These are phyloP conservation scores for Globisporangium emineosum DNA, from an alignment of 352 stramenopile species.

Conservation along the genomic window DNA sequence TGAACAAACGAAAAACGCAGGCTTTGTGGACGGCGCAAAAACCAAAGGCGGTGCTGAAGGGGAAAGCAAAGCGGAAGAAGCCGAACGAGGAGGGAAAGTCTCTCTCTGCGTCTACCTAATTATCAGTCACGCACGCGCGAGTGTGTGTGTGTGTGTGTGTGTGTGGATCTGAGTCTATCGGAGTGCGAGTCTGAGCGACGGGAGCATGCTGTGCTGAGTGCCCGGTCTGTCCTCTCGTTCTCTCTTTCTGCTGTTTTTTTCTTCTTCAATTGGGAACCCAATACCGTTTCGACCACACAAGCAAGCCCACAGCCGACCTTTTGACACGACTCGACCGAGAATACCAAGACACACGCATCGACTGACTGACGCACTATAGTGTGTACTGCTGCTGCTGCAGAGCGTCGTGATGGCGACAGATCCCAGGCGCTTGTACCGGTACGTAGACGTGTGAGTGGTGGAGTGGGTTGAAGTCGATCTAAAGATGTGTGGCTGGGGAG, in stretches of 20 bases:
- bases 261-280: background rate
- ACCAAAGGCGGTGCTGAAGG: background rate
- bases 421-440: constrained; percentile 37
- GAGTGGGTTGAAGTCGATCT: constrained; percentile 9
- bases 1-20: background rate
- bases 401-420: constrained; percentile 18
- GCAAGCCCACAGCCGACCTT: background rate
- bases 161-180: background rate
- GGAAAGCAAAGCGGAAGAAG: background rate
- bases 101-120: background rate
- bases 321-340: constrained; percentile 4
- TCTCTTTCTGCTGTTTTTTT: background rate
- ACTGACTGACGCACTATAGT: background rate
- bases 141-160: background rate
- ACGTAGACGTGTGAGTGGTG: constrained; percentile 4
- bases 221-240: constrained; percentile 2
- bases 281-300: background rate
- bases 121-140: background rate
- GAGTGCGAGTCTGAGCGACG: background rate
- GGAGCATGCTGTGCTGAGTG: constrained; percentile 18
- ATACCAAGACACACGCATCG: background rate
- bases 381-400: background rate
- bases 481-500: constrained; percentile 5
- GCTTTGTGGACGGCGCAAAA: background rate
- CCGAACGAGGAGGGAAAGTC: background rate